Evolutionary conservation across 306 rosid genomes (phyloP).

Genomic region (Dryas octopetala): DNA sequence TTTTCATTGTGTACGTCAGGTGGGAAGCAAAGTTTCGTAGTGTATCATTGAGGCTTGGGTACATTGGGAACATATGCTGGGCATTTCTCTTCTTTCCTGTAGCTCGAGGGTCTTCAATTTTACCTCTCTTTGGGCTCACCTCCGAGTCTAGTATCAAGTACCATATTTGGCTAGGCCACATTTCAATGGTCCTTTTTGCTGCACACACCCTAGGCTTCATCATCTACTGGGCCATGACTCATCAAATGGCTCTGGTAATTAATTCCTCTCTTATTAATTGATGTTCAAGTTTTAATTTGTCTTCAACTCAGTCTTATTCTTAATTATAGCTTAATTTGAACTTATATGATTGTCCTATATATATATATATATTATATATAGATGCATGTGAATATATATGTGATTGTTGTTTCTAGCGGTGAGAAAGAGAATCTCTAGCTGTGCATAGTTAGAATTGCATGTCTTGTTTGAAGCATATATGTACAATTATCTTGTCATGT

Average conservation of each 20-base stretch:
- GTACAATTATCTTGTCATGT: background rate
- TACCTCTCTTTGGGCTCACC: slow-evolving; percentile 58
- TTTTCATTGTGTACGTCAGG: slow-evolving; percentile 26
- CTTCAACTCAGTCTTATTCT: background rate
- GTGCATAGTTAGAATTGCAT: background rate
- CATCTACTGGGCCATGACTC: slow-evolving; percentile 57
- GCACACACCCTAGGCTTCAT: slow-evolving; percentile 53
- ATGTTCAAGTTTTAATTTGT: background rate
- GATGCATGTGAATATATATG: too few relatives aligned
- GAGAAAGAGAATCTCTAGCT: background rate
- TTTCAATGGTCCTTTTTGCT: slow-evolving; percentile 56
- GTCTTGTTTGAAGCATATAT: background rate
- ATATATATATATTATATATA: too few relatives aligned
- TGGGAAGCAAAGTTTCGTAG: slow-evolving; percentile 71
- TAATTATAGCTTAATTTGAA: background rate
- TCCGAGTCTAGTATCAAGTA: slow-evolving; percentile 71
- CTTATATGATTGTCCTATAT: background rate
- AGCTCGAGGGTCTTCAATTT: slow-evolving; percentile 60
- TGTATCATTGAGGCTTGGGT: slow-evolving; percentile 63
- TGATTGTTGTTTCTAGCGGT: background rate
- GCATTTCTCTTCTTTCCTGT: slow-evolving; percentile 83
- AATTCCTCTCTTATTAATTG: too few relatives aligned
- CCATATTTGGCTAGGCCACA: slow-evolving; percentile 73
- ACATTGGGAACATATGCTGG: slow-evolving; percentile 67
- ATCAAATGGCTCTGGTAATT: slow-evolving; percentile 51